These are phyloP conservation scores for Vitis hybrid DNA, from an alignment of 177 flowering plant species.

Conservation along the genomic window DNA sequence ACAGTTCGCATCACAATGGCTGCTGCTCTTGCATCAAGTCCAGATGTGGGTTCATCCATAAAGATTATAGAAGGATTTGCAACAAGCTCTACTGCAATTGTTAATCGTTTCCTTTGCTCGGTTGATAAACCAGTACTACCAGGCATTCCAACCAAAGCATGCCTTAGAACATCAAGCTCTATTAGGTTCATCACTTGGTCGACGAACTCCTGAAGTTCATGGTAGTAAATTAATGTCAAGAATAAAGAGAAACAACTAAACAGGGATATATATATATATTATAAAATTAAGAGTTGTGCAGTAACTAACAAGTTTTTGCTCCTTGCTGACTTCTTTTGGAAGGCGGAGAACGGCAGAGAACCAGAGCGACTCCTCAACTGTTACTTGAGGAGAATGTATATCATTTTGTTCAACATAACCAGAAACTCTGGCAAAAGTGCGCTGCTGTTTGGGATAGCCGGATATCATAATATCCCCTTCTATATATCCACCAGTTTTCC, in stretches of 20 bases:
- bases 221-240: conserved; percentile 3
- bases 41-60: conserved; percentile 99
- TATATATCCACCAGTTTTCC: conserved; percentile 93
- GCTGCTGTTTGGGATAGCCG: conserved; percentile 77
- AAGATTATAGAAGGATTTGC: conserved; percentile 95
- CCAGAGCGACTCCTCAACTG: conserved; percentile 78
- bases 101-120: conserved; percentile 91
- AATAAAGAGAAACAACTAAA: not conserved
- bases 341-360: conserved; percentile 83
- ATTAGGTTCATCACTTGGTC: conserved; percentile 87
- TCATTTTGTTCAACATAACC: conserved; percentile 95
- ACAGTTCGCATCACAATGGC: conserved; percentile 98
- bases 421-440: conserved; percentile 84
- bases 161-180: conserved; percentile 67
- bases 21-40: conserved; percentile 97
- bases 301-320: conserved; percentile 44
- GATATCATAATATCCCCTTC: conserved; percentile 91
- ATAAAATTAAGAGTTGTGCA: not conserved
- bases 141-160: conserved; percentile 89
- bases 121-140: conserved; percentile 84
- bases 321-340: conserved; percentile 63
- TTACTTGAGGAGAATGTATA: conserved; percentile 94
- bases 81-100: conserved; percentile 97
- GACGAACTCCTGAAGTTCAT: conserved; percentile 72
- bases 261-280: not conserved